Conservation (phyloP, 2,329 filamentous ascomycete genomes). For the Coniochaeta hoffmannii region DNA sequence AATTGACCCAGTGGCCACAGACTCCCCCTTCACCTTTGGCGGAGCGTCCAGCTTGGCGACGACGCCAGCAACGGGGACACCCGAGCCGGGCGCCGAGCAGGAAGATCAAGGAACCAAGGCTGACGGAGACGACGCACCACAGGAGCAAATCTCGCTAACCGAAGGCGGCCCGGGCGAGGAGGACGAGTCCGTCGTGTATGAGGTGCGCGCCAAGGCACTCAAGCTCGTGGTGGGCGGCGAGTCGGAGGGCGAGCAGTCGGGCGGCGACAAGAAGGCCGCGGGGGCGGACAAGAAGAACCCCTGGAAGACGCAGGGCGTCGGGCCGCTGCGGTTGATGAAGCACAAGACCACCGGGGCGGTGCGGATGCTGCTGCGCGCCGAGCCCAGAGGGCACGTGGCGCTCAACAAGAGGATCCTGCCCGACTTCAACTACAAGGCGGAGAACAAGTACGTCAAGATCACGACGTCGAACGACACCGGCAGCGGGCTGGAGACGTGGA, state of each 20-base stretch:
- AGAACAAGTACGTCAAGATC: slow-evolving; percentile 52
- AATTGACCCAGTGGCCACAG: slow-evolving; percentile 25
- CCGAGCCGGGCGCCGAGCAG: slow-evolving; percentile 45
- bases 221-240: slow-evolving; percentile 46
- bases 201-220: slow-evolving; percentile 63
- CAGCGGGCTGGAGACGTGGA: slow-evolving; percentile 59
- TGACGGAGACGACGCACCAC: slow-evolving; percentile 51
- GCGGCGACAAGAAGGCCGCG: slow-evolving; percentile 14
- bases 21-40: slow-evolving; percentile 49
- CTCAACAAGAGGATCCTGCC: slow-evolving; percentile 63
- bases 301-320: slow-evolving; percentile 66
- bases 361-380: slow-evolving; percentile 65
- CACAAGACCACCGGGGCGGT: slow-evolving; percentile 61
- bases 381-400: slow-evolving; percentile 65
- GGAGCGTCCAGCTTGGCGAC: slow-evolving; percentile 54
- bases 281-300: slow-evolving; percentile 36
- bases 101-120: slow-evolving; percentile 33
- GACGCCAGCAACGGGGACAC: slow-evolving; percentile 51
- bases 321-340: slow-evolving; percentile 64
- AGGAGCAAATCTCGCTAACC: slow-evolving; percentile 59
- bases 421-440: slow-evolving; percentile 53
- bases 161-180: slow-evolving; percentile 61
- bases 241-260: slow-evolving; percentile 37
- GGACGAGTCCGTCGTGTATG: slow-evolving; percentile 62
- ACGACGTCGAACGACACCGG: slow-evolving; percentile 50